Percentiles rank a stretch among this genome's conserved stretches.
These are phyloP conservation scores for Apiotrichum gamsii DNA, from an alignment of 1,284 basidiomycete genomes.

Conservation along the genomic window DNA sequence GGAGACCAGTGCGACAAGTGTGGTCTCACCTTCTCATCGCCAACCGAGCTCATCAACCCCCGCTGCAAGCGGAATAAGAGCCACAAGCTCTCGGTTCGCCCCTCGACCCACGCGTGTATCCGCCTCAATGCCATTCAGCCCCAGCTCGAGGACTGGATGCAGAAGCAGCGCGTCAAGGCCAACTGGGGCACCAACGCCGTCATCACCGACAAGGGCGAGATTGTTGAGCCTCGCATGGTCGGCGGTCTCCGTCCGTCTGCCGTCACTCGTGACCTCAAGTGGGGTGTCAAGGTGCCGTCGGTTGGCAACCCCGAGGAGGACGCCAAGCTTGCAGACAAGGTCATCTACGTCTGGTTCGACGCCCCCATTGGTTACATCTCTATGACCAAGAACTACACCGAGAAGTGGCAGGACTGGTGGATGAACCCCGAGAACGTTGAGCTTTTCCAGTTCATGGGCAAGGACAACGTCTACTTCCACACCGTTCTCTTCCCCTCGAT, in stretches of 20 bases:
- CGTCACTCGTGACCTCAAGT: slow-evolving; percentile 87
- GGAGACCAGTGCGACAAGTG: slow-evolving; percentile 99
- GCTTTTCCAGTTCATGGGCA: slow-evolving; percentile 99
- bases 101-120: slow-evolving; percentile 92
- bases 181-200: slow-evolving; percentile 91
- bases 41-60: slow-evolving; percentile 90
- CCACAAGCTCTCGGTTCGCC: slow-evolving; percentile 67
- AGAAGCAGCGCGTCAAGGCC: slow-evolving; percentile 67
- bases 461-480: slow-evolving; percentile 83
- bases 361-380: slow-evolving; percentile 96
- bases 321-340: slow-evolving; percentile 84
- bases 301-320: slow-evolving; percentile 63
- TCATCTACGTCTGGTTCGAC: slow-evolving; percentile 96
- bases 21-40: slow-evolving; percentile 78
- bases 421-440: slow-evolving; percentile 84
- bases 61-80: slow-evolving; percentile 81
- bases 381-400: slow-evolving; percentile 92
- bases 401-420: slow-evolving; percentile 98
- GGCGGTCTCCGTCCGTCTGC: slow-evolving; percentile 79
- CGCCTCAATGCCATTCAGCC: slow-evolving; percentile 79
- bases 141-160: slow-evolving; percentile 82
- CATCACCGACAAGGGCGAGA: slow-evolving; percentile 75
- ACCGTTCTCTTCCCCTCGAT: slow-evolving; percentile 92
- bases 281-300: slow-evolving; percentile 89
- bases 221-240: slow-evolving; percentile 82